Base-by-base conservation (phyloP, 1,284 basidiomycete genomes). In the Prillingera fragicola region DNA sequence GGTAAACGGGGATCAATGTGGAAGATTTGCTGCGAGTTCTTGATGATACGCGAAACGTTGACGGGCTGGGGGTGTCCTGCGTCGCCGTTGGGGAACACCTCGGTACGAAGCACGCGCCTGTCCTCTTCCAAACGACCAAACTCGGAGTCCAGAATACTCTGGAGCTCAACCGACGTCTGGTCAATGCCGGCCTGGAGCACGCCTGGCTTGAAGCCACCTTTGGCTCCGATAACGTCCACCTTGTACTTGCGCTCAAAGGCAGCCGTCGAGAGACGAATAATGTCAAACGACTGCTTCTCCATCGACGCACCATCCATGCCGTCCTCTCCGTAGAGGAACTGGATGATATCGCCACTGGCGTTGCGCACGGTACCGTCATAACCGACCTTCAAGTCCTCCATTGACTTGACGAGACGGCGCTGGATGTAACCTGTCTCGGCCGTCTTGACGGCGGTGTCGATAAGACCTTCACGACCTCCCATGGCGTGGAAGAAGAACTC, bases 401-500 rank as follows among this genome's bases (percentile, higher is more conserved):
- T 76, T 2, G 94, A 95, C 74, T 99, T 98, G 61, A 99, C 92
- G 52, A 98, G 76, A 55, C 95, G 85, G 50, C 95, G 83, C 63
- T 94, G 89, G 94, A 99, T 98, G 75, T 99, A 99, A 32, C 95
- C 95, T 1, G 95, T 98, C 72, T 98, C 95, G 15, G 95, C 95
- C 1, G 95, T 99, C 75, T 99, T 99, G 71, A 99, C 95, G 19
- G 95, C 95, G 0, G 95, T 99, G 74, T 99, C 95, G 63, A 99
- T 94, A 34, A 98, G 74, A 74, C 95, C 95, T 72, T 98, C 95
- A 63, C 95, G 85, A 75, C 95, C 95, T 62, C 94, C 94, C 95
- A 98, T 98, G 44, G 95, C 95, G 74, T 99, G 95, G 83, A 99
- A 98, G 80, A 98, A 98, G 79, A 92, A 99, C 67, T 98, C 95